Evolutionary conservation across 345 rosid species (phyloP).

Genomic region (Crucihimalaya himalaica): DNA sequence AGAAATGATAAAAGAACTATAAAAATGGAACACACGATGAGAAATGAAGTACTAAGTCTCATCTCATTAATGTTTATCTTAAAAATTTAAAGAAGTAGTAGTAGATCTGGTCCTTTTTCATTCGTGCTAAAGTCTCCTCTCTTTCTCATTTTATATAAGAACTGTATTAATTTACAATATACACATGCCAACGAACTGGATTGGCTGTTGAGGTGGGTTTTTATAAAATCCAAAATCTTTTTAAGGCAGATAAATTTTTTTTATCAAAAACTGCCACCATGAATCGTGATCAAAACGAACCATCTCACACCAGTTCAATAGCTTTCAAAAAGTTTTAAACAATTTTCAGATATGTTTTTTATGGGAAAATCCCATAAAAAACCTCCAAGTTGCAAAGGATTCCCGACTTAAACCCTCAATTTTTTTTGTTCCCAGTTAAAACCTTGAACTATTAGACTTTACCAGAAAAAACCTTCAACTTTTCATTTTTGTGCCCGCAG

Average conservation of each 20-base stretch:
- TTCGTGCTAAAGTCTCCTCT: constrained; percentile 32
- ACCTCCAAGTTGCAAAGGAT: too few species aligned
- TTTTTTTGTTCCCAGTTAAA: too few species aligned
- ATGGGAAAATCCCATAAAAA: too few species aligned
- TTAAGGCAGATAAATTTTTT: too few species aligned
- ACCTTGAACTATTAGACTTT: too few species aligned
- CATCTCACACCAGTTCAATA: too few species aligned
- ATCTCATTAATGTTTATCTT: constrained; percentile 2
- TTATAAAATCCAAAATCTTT: too few species aligned
- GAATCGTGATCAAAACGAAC: background rate
- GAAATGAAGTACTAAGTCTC: constrained; percentile 16
- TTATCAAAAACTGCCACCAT: background rate
- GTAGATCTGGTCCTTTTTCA: constrained; percentile 6
- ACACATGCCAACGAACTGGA: background rate
- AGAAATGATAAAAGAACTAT: constrained; percentile 17
- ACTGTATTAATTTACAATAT: background rate
- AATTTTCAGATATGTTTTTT: too few species aligned
- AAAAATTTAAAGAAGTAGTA: background rate
- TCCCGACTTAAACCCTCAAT: too few species aligned
- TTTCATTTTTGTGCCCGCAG: too few species aligned
- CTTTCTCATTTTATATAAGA: background rate
- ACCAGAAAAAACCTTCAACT: too few species aligned
- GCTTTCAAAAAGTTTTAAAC: too few species aligned
- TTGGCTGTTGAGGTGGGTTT: background rate
- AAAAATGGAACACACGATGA: constrained; percentile 36